phyloP scores from a whole-genome alignment of 2,329 filamentous ascomycete genomes.

The Curvularia lunata region DNA sequence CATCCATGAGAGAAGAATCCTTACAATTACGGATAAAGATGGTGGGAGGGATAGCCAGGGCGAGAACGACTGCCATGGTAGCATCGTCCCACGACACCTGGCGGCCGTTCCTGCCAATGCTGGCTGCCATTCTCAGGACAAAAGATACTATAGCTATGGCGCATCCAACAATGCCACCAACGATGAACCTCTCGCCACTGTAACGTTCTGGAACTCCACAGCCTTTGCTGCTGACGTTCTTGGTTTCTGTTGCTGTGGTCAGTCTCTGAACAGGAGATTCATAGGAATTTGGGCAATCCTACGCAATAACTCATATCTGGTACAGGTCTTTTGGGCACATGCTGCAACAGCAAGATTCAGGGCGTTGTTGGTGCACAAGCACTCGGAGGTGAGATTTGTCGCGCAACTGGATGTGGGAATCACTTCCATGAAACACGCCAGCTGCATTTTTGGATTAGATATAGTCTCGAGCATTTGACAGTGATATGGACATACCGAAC shows the following conservation, averaged over 20 bases:
- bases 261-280: neutral
- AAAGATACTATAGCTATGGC: conserved; percentile 43
- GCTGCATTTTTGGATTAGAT: conserved; percentile 19
- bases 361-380: conserved; percentile 49
- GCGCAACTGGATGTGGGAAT: conserved; percentile 48
- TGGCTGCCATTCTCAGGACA: conserved; percentile 44
- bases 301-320: conserved; percentile 46
- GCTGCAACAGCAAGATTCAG: conserved; percentile 41
- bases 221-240: conserved; percentile 48
- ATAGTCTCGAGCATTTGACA: neutral
- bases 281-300: neutral
- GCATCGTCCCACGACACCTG: conserved; percentile 48
- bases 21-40: conserved; percentile 22
- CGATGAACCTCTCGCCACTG: conserved; percentile 37
- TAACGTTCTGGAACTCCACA: conserved; percentile 48
- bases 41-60: conserved; percentile 34
- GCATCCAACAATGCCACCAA: conserved; percentile 38
- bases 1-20: neutral
- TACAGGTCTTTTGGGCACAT: conserved; percentile 48
- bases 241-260: conserved; percentile 33
- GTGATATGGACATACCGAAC: conserved; percentile 21
- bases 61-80: conserved; percentile 48
- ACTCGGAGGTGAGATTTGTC: conserved; percentile 45
- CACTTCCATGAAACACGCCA: conserved; percentile 27
- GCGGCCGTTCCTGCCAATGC: conserved; percentile 43